Conservation (phyloP, 1,284 basidiomycete species). For the Puccinia novopanici region DNA sequence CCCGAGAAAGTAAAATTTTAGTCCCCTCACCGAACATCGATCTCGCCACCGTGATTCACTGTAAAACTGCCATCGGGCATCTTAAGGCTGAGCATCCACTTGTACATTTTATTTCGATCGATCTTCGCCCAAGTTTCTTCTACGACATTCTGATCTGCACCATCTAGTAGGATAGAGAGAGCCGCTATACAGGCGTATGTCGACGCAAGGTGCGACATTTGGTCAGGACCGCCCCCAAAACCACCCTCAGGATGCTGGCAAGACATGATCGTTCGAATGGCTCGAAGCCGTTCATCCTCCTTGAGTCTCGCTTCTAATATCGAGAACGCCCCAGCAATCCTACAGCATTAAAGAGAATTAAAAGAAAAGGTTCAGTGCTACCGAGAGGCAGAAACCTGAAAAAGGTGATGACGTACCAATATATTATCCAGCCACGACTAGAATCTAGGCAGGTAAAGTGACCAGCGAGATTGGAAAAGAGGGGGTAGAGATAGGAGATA, state of each 20-base stretch:
- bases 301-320: slow-evolving; percentile 55
- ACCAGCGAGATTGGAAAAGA: slow-evolving; percentile 64
- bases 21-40: slow-evolving; percentile 75
- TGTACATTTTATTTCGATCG: slow-evolving; percentile 75
- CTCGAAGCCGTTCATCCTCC: slow-evolving; percentile 53
- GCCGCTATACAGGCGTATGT: slow-evolving; percentile 58
- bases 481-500: slow-evolving; percentile 67
- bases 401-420: slow-evolving; percentile 83
- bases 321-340: slow-evolving; percentile 52
- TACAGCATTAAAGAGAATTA: not conserved
- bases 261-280: slow-evolving; percentile 57
- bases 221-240: slow-evolving; percentile 58
- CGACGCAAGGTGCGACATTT: slow-evolving; percentile 58
- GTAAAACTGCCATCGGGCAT: slow-evolving; percentile 91
- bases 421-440: slow-evolving; percentile 86
- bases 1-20: not conserved
- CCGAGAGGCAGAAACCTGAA: slow-evolving; percentile 58
- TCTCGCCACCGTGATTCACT: slow-evolving; percentile 82
- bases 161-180: slow-evolving; percentile 56
- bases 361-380: slow-evolving; percentile 57
- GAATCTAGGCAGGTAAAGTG: slow-evolving; percentile 82
- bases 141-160: slow-evolving; percentile 50
- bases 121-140: slow-evolving; percentile 76
- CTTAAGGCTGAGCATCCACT: slow-evolving; percentile 90
- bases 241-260: slow-evolving; percentile 57